Base-by-base conservation (phyloP, 163 green algal genomes). In the Trebouxiophyceae sp. region DNA sequence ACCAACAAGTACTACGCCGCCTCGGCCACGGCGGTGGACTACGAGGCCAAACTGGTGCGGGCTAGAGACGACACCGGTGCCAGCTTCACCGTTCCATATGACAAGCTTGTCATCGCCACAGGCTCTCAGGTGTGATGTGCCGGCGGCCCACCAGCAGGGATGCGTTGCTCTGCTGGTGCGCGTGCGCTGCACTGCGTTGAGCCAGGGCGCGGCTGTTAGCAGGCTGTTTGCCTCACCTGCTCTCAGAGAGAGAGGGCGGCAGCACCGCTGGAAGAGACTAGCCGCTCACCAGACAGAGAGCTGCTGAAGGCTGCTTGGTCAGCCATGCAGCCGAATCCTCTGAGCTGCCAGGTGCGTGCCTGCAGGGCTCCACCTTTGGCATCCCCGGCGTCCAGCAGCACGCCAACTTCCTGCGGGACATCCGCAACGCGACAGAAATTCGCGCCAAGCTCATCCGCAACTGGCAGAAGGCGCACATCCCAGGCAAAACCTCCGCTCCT, bases 361-460 rank as follows among this genome's bases (percentile, higher is more conserved):
- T 64, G 4, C 74, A 91, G 84, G 91, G 86, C 70, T 84, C 66
- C 63, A 97, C 92, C 0, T 97, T 97, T 84, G 87, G 86, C 54
- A 93, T 96, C 54, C 83, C 80, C 5, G 91, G 91, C 0, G 91
- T 97, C 31, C 65, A 86, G 57, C 55, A 97, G 78, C 68, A 97
- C 75, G 81, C 90, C 1, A 72, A 89, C 62, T 89, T 90, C 69
- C 81, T 97, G 56, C 74, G 89, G 1, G 86, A 97, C 57, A 82
- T 91, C 20, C 8, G 55, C 44, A 70, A 95, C 61, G 81, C 85
- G 5, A 80, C 78, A 7, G 65, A 57, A 20, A 95, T 96, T 65
- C 74, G 85, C 1, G 69, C 65, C 27, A 47, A 74, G 5, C 66
- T 96, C 8, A 86, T 95, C 30, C 64, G 78, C 23, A 91, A 90